Percentiles rank a stretch among this genome's conserved stretches.
Conservation (phyloP, 306 rosid genomes). For the Dryas drummondii region DNA sequence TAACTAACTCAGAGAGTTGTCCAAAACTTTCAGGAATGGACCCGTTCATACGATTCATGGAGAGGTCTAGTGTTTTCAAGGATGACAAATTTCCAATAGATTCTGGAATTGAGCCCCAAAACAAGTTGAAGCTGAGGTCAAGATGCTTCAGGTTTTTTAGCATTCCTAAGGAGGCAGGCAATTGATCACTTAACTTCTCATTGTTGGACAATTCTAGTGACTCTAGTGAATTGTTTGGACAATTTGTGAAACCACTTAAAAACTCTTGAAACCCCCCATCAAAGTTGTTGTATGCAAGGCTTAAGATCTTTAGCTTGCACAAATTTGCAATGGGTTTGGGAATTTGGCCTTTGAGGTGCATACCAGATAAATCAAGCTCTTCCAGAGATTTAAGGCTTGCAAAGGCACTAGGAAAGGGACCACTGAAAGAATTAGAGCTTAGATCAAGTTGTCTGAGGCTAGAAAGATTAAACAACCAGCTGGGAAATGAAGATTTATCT, state of each 20-base stretch:
- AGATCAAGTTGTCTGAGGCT: conserved; percentile 1
- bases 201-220: neutral
- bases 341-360: neutral
- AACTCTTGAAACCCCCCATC: conserved; percentile 8
- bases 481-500: conserved; percentile 16
- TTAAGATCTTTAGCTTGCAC: conserved; percentile 1
- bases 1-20: neutral
- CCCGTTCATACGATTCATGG: neutral
- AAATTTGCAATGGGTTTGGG: conserved; percentile 1
- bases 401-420: neutral
- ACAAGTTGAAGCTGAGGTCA: neutral
- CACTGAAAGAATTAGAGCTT: fast-evolving
- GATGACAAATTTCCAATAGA: conserved; percentile 29
- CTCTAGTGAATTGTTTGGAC: neutral
- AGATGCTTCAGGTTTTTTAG: conserved; percentile 5
- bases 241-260: neutral
- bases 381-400: conserved; percentile 1
- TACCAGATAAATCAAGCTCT: neutral
- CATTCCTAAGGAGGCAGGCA: conserved; percentile 25
- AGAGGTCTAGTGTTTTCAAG: conserved; percentile 5
- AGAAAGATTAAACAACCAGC: conserved; percentile 26
- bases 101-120: conserved; percentile 22
- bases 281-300: neutral
- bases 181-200: neutral
- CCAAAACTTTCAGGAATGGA: neutral